Base-by-base conservation (phyloP, 2,329 filamentous ascomycete species). In the Neofusicoccum umdonicola region DNA sequence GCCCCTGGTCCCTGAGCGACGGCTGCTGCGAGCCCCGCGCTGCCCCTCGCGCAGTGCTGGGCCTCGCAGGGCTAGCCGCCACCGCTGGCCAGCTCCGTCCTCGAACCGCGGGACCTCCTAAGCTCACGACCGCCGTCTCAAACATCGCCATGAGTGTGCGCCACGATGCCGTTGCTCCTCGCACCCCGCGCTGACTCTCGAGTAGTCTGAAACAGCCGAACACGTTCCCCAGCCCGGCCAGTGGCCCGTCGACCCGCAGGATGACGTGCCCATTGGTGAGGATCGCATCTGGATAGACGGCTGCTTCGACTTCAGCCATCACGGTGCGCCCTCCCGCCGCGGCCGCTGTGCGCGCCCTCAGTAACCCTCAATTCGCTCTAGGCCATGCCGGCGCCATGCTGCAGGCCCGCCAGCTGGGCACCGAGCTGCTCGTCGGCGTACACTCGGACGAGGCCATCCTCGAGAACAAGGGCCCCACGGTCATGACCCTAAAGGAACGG, bases 221-320 rank as follows among this genome's bases (percentile, higher is more conserved):
- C 74, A 72, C 69, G 75, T 87, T 42, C 87, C 87, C 64, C 69
- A 76, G 58, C 74, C 79, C 31, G 87, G 87, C 61, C 72, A 85
- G 68, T 89, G 87, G 87, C 87, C 87, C n/a, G 85, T 87, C 44
- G 85, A 84, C 69, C 87, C 87, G 11, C 87, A 89, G 75, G 79
- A 87, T 45, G 84, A 87, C 72, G 74, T 85, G 47, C 74, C 80
- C 2, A 81, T 89, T 52, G 80, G 79, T 31, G 84, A 89, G 65
- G 88, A 91, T 71, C 88, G 94, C 69, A 91, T 99, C 73, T 99
- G 96, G 96, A 91, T 99, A 31, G 95, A 99, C 77, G 95, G 95
- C 68, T 99, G 95, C 84, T 99, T 97, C 81, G 95, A 99, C 82
- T 99, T 99, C 80, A 96, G 93, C 80, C 95, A 99, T 78, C 95